Evolutionary conservation across 345 rosid genomes (phyloP), one percentile per base, ranked within the genome.

Genomic region (Pistacia atlantica): DNA sequence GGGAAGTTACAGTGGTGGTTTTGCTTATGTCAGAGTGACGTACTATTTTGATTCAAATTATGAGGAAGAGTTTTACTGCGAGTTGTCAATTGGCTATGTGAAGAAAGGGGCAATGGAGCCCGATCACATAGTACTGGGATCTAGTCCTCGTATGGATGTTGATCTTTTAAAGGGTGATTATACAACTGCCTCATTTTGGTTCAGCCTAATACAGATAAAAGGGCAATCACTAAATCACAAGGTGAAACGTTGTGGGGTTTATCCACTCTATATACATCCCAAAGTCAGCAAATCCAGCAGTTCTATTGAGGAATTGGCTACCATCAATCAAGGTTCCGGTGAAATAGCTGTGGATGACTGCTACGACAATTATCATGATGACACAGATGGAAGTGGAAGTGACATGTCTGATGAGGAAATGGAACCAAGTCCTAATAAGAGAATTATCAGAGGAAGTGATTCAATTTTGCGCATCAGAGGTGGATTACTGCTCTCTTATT

Each of bases 161-260:
- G 67, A 63, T 13, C 20, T 63, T 35, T 13, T 63, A 3, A 33
- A 62, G 14, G 45, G 5, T 33, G 42, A 33, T 42, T 31, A 63
- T 18, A 28, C 67, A 35, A 31, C 67, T 12, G 33, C 14, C 35
- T 31, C 38, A 31, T 33, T 63, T 14, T 4, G 13, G 67, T 63
- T 63, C 35, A 6, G 46, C 64, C 35, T 59, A 3, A 46, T 3
- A 6, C 33, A 31, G 33, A 5, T 1, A 46, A 46, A 7, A 46
- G 51, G 51, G 51, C 64, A 28, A 13, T 3, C 4, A 63, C 5
- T 22, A 33, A 63, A 33, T 31, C 31, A 38, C 17, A 63, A 8
- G 35, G 67, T 63, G 45, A 63, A 63, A 63, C 33, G 67, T 63
- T 14, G 46, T 63, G 67, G 67, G 17, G 67, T 63, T 13, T 31